Conservation (phyloP, 2,329 filamentous ascomycete species). For the Sporothrix schenckii region DNA sequence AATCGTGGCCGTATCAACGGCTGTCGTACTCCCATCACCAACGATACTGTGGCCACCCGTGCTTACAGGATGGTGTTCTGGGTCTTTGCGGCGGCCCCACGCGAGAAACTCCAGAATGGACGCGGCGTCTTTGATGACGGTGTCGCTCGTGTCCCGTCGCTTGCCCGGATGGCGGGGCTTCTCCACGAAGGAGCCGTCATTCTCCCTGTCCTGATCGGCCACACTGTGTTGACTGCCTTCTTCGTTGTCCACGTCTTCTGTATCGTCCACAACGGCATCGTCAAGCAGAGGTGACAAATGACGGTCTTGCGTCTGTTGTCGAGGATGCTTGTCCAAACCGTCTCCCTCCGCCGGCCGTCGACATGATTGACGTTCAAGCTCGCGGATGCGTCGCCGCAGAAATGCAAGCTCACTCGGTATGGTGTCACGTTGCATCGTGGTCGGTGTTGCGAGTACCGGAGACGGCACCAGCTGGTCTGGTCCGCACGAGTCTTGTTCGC, state of each 20-base stretch:
- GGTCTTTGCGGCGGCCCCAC: slow-evolving; percentile 52
- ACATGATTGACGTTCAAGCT: slow-evolving; percentile 6
- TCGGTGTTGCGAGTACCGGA: neutral
- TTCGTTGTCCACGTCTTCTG: neutral
- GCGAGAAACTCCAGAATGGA: slow-evolving; percentile 54
- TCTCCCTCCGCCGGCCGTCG: neutral
- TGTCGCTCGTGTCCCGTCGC: slow-evolving; percentile 34
- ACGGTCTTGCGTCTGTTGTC: neutral
- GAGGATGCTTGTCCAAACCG: neutral
- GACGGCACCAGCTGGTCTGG: neutral
- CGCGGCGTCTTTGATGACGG: slow-evolving; percentile 47
- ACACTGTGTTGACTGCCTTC: neutral
- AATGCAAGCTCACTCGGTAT: neutral
- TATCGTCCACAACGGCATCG: neutral
- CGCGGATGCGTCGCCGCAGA: neutral
- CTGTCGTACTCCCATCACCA: neutral
- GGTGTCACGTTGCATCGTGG: neutral
- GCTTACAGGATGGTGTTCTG: slow-evolving; percentile 33
- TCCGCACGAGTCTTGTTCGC: slow-evolving; percentile 33
- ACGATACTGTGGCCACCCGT: neutral
- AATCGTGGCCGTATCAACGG: neutral
- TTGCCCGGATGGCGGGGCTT: neutral
- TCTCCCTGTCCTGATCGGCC: slow-evolving; percentile 11
- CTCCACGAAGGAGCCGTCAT: neutral
- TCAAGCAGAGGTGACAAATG: neutral